Conservation (phyloP, 2,329 filamentous ascomycete genomes). For the Aspergillus pseudoviridinutans region DNA sequence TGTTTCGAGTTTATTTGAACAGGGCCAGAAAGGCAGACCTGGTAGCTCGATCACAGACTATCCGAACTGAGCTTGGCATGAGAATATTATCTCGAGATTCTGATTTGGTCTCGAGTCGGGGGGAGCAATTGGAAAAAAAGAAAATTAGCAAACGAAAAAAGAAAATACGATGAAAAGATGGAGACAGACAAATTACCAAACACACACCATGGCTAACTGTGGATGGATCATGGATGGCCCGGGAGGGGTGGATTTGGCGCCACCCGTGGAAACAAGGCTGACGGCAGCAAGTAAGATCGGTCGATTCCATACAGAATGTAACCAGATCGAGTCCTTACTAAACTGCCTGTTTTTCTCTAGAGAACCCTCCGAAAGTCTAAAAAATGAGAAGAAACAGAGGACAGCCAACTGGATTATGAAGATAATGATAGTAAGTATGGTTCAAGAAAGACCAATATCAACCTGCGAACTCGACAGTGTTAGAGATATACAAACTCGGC, state of each 20-base stretch:
- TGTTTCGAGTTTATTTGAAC: constrained; percentile 40
- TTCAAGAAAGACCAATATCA: background rate
- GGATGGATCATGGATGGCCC: constrained; percentile 11
- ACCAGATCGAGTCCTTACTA: constrained; percentile 17
- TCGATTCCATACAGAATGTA: constrained; percentile 18
- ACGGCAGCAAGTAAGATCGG: constrained; percentile 24
- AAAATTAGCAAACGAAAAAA: background rate
- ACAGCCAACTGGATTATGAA: background rate
- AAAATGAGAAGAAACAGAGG: background rate
- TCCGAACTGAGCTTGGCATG: constrained; percentile 14
- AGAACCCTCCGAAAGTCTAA: background rate
- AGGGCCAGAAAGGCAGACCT: constrained; percentile 9
- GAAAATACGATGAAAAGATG: background rate
- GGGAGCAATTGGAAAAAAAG: background rate
- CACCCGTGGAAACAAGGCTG: constrained; percentile 23
- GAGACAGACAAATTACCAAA: background rate
- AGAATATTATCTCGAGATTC: constrained; percentile 8
- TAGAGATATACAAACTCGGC: constrained; percentile 5
- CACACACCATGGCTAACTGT: background rate
- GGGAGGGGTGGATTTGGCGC: constrained; percentile 17
- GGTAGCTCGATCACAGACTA: background rate
- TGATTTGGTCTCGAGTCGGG: background rate
- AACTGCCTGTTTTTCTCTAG: background rate
- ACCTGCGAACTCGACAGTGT: constrained; percentile 4
- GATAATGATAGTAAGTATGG: background rate